Evolutionary conservation across 2,329 filamentous ascomycete genomes (phyloP).

Genomic region (Xylaria sp.): DNA sequence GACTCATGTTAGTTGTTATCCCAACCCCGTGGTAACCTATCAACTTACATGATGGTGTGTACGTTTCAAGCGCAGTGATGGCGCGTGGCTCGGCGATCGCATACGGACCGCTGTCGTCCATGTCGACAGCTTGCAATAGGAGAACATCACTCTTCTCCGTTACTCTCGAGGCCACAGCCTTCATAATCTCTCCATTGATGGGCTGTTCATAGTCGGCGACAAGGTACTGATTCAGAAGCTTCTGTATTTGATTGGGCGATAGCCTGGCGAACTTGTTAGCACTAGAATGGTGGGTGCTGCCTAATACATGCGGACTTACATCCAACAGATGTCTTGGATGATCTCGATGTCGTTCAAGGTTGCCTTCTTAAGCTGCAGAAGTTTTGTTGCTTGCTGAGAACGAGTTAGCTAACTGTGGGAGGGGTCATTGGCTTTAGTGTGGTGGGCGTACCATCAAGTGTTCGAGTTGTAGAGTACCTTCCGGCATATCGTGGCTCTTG

Average conservation of each 20-base stretch:
- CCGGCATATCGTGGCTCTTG: conserved; percentile 99
- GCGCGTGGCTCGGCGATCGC: conserved; percentile 96
- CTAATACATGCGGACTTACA: conserved; percentile 66
- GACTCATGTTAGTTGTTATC: conserved; percentile 34
- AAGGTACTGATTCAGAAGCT: conserved; percentile 96
- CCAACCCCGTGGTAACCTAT: background rate
- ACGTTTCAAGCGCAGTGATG: conserved; percentile 96
- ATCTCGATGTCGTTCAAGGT: conserved; percentile 99
- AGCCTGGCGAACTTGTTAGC: conserved; percentile 62
- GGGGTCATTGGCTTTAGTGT: background rate
- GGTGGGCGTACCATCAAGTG: conserved; percentile 82
- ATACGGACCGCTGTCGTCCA: conserved; percentile 98
- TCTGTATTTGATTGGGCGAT: conserved; percentile 98
- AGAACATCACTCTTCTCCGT: conserved; percentile 98
- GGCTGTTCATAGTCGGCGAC: conserved; percentile 99
- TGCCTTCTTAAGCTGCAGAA: conserved; percentile 97
- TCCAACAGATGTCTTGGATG: conserved; percentile 99
- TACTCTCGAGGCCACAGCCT: conserved; percentile 93
- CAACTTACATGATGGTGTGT: conserved; percentile 91
- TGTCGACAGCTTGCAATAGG: conserved; percentile 91
- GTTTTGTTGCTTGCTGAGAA: conserved; percentile 88
- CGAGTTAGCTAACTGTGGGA: conserved; percentile 24
- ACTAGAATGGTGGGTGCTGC: background rate
- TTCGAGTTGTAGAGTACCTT: conserved; percentile 95
- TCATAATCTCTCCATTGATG: conserved; percentile 99